A percentile compares a stretch with the other conserved stretches of the same genome.
These are phyloP conservation scores for Colletotrichum paranaense DNA, from an alignment of 2,329 filamentous ascomycete genomes.

Conservation along the genomic window DNA sequence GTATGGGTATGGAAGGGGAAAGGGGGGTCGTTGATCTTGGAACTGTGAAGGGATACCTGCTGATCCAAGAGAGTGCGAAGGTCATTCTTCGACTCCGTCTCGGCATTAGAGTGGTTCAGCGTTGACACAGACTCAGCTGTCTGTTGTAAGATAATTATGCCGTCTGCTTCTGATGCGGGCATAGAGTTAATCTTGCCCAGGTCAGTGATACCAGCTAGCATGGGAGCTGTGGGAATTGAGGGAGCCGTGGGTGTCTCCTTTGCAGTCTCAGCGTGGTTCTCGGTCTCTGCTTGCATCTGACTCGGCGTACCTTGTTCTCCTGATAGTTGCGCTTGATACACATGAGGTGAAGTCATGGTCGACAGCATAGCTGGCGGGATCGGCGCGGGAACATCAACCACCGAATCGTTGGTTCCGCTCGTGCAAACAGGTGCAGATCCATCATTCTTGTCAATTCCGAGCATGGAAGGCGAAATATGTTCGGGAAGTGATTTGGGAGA, in stretches of 20 bases:
- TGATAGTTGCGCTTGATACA: slow-evolving; percentile 7
- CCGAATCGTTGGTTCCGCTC: not conserved
- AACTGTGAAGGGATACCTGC: not conserved
- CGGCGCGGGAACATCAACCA: not conserved
- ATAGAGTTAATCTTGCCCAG: not conserved
- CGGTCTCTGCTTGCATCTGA: not conserved
- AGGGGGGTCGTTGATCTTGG: not conserved
- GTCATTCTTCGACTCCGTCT: not conserved
- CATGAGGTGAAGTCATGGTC: not conserved
- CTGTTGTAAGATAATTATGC: not conserved
- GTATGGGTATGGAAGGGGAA: not conserved
- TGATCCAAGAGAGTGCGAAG: not conserved
- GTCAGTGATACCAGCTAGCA: slow-evolving; percentile 12
- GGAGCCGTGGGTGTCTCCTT: slow-evolving; percentile 11
- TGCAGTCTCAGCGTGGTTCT: slow-evolving; percentile 28
- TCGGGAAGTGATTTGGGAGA: slow-evolving; percentile 47
- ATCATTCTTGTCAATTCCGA: not conserved
- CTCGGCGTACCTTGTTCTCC: slow-evolving; percentile 30
- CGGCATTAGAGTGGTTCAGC: not conserved
- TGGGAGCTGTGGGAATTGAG: not conserved
- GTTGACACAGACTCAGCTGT: not conserved
- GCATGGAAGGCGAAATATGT: slow-evolving; percentile 7
- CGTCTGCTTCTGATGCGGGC: not conserved
- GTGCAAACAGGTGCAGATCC: not conserved
- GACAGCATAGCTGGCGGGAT: not conserved